Conservation (phyloP, 106 monocot species). For the Platanthera zijinensis region DNA sequence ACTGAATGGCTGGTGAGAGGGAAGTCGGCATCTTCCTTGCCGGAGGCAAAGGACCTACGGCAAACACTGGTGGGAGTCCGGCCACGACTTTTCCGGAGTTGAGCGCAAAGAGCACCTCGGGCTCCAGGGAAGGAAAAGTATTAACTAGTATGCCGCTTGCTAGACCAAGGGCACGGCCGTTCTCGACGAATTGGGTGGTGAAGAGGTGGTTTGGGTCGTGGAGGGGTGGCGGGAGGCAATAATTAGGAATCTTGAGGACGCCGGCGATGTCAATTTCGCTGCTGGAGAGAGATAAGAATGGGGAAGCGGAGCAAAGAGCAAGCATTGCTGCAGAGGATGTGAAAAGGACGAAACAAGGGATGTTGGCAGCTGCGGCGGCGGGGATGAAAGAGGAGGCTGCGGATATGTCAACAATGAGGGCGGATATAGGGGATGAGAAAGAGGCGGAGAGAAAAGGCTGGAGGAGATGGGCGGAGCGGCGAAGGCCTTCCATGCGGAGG, state of each 20-base stretch:
- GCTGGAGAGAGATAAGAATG: background rate
- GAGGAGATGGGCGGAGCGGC: conserved; percentile 36
- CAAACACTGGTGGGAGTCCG: conserved; percentile 30
- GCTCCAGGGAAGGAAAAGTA: conserved; percentile 37
- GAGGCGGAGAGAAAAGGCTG: conserved; percentile 13
- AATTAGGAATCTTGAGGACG: conserved; percentile 5
- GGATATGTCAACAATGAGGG: conserved; percentile 29
- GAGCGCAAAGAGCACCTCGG: conserved; percentile 26
- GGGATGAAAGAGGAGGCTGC: conserved; percentile 24
- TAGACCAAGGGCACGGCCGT: conserved; percentile 7
- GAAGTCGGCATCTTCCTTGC: background rate
- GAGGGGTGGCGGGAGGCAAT: conserved; percentile 14
- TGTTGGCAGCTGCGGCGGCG: background rate
- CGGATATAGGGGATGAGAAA: conserved; percentile 9
- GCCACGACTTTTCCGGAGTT: conserved; percentile 11
- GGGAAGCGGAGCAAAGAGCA: conserved; percentile 25
- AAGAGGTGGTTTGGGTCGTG: conserved; percentile 25
- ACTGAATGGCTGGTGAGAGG: background rate
- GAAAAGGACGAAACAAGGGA: conserved; percentile 34
- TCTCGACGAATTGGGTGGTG: conserved; percentile 18
- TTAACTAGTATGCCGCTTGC: conserved; percentile 44
- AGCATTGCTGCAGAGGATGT: conserved; percentile 40
- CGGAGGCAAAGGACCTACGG: conserved; percentile 38
- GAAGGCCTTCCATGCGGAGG: conserved; percentile 31
- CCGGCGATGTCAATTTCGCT: conserved; percentile 28